Base-by-base conservation (phyloP, 331 rosid genomes). In the Malus hybrid region DNA sequence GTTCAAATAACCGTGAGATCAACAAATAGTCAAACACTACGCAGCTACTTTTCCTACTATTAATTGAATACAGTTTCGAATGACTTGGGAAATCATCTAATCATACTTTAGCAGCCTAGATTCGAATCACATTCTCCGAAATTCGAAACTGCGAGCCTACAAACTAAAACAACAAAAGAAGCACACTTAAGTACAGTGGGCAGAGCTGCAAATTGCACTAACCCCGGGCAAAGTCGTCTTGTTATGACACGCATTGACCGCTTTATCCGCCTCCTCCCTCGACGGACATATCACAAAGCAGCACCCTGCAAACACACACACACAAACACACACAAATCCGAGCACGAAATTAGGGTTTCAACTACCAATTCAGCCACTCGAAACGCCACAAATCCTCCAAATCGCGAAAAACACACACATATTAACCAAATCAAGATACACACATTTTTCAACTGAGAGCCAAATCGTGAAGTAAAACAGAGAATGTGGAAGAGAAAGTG, bases 201-300 rank as follows among this genome's bases (percentile, higher is more conserved):
- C 34, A 57, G 60, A 64, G 19, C 76, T 73, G 76, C 69, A 72
- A 72, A 62, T 62, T 55, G 69, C 68, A 95, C 90, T 32, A 68
- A 95, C 98, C 96, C 99, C 99, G 7, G 97, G 93, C 34, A 95
- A 67, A 10, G 99, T 92, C 81, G 85, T 95, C 89, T 90, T 87
- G 69, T 92, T 95, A 75, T 95, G 98, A 84, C 98, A 95, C 18
- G 96, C 97, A 95, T 85, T 82, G 86, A 95, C 98, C 73, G 98
- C 97, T 75, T 92, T 95, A 82, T 95, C 99, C 7, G 99, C 99
- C 78, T 95, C 99, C 31, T 92, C 84, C 65, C 97, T 87, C 70
- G 99, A 90, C 54, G 99, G 96, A 83, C 98, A 95, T 66, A 89
- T 92, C 69, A 95, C 81, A 74, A 95, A 95, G 80, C 99, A 92